A percentile compares a stretch with the other conserved stretches of the same genome.
These are phyloP conservation scores for Yarrowia phangngaensis DNA, from an alignment of 805 yeast genomes.

Conservation along the genomic window DNA sequence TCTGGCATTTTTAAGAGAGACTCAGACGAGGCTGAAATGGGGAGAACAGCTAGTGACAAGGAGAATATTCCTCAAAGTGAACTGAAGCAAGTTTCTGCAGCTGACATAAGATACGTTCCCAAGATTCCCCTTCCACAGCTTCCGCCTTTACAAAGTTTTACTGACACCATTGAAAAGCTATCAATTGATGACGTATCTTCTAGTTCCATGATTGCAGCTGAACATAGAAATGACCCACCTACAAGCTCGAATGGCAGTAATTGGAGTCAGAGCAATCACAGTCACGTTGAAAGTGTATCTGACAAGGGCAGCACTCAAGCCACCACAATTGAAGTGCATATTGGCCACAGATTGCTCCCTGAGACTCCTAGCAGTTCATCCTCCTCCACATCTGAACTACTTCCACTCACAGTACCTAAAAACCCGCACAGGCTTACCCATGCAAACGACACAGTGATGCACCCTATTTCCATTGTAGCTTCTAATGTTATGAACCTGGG, in stretches of 20 bases:
- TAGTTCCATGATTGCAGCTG: neutral
- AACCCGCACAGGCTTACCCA: no score
- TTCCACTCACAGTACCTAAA: conserved; percentile 6
- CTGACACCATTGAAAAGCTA: conserved; percentile 13
- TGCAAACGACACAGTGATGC: no score
- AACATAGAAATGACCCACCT: no score
- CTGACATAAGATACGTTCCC: conserved; percentile 1
- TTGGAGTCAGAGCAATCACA: conserved; percentile 9
- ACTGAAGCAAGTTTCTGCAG: neutral
- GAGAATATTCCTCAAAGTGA: conserved; percentile 4
- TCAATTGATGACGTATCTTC: conserved; percentile 3
- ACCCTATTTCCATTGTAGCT: neutral
- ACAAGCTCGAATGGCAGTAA: no score
- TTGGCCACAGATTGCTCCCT: neutral
- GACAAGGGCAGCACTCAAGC: conserved; percentile 9
- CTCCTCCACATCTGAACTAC: neutral
- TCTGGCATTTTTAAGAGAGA: conserved; percentile 11
- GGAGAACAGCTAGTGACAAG: conserved; percentile 1
- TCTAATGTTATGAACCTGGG: no score
- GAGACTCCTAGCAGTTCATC: conserved; percentile 11
- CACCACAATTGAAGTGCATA: neutral
- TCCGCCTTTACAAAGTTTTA: conserved; percentile 8
- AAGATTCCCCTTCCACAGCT: conserved; percentile 18
- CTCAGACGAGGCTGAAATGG: neutral
- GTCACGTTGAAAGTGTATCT: neutral